These are phyloP conservation scores for Gyromitra esculenta DNA, from an alignment of 2,329 filamentous ascomycete species.

Conservation along the genomic window DNA sequence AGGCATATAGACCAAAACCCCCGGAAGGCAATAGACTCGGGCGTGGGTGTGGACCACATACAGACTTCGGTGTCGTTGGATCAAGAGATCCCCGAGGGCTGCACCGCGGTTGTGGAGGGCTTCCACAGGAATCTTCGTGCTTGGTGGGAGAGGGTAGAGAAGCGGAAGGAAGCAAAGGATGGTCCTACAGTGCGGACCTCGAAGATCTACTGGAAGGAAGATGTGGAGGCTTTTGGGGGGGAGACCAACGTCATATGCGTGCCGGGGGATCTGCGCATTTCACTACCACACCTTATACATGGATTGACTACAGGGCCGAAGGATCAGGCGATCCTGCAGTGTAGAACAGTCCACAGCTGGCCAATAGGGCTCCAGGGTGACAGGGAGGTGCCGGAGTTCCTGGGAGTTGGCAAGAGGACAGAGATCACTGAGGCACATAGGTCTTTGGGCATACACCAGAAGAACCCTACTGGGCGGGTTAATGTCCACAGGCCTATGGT, in stretches of 20 bases:
- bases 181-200: no score
- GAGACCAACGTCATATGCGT: background rate
- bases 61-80: background rate
- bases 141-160: background rate
- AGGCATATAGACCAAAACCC: background rate
- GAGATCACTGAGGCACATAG: background rate
- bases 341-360: background rate
- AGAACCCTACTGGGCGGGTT: background rate
- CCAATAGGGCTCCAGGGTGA: background rate
- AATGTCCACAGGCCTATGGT: background rate
- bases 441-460: background rate
- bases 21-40: background rate
- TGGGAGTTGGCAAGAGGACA: background rate
- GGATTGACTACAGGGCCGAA: background rate
- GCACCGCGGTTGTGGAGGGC: background rate
- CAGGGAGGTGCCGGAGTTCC: background rate
- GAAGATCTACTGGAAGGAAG: no score
- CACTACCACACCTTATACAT: background rate
- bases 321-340: background rate
- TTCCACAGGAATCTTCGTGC: background rate
- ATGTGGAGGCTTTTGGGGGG: no score
- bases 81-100: background rate
- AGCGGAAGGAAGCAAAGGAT: no score
- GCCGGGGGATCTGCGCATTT: background rate
- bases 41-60: background rate